Conservation (phyloP, 2,329 filamentous ascomycete species). For the Scedosporium minutisporum region DNA sequence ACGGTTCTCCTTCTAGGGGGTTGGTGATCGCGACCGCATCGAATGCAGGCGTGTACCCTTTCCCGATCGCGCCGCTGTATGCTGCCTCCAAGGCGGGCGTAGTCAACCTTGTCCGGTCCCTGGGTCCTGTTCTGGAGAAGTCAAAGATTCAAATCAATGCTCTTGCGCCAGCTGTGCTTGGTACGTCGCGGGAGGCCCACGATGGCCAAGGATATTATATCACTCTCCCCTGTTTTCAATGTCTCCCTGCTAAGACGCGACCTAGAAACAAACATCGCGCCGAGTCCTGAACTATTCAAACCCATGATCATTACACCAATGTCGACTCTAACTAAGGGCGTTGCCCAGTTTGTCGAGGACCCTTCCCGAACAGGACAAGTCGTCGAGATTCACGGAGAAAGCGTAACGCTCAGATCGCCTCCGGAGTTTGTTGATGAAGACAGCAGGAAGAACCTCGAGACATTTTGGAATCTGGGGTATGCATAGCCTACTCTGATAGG, state of each 20-base stretch:
- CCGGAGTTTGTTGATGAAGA: slow-evolving; percentile 38
- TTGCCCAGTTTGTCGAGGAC: slow-evolving; percentile 31
- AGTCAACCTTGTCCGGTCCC: slow-evolving; percentile 38
- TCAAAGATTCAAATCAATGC: slow-evolving; percentile 40
- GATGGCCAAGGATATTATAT: background rate
- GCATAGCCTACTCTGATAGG: slow-evolving; percentile 15
- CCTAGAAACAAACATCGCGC: slow-evolving; percentile 35
- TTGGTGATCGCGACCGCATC: slow-evolving; percentile 43
- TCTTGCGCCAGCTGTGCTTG: slow-evolving; percentile 38
- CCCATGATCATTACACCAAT: slow-evolving; percentile 42
- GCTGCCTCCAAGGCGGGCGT: slow-evolving; percentile 36
- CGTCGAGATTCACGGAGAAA: slow-evolving; percentile 41
- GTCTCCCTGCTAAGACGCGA: slow-evolving; percentile 1
- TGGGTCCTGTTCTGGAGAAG: slow-evolving; percentile 26
- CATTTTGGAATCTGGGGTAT: slow-evolving; percentile 36
- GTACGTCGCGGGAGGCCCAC: slow-evolving; percentile 19
- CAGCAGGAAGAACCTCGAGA: slow-evolving; percentile 34
- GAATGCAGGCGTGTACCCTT: slow-evolving; percentile 42
- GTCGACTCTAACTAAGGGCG: slow-evolving; percentile 33
- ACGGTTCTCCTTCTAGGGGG: slow-evolving; percentile 22
- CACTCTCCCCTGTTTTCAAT: background rate
- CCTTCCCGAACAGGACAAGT: slow-evolving; percentile 30
- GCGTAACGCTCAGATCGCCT: slow-evolving; percentile 34
- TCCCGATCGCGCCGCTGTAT: slow-evolving; percentile 40
- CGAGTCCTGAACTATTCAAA: slow-evolving; percentile 31